Conservation (phyloP, 306 rosid species). For the Begonia loranthoides region DNA sequence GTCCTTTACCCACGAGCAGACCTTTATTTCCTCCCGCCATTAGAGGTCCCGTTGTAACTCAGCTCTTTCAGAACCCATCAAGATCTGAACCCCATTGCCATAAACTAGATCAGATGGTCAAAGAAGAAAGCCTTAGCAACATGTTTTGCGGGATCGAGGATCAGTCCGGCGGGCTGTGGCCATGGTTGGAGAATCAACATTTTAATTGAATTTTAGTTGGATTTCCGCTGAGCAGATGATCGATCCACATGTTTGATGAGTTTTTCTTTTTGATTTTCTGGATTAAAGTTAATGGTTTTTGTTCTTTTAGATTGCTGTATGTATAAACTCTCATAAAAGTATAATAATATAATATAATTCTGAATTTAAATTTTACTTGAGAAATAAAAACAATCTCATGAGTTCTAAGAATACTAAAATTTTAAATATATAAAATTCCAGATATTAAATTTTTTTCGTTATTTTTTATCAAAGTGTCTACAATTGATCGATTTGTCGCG, state of each 20-base stretch:
- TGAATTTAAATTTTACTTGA: too few relatives aligned
- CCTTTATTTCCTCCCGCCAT: slow-evolving; percentile 45
- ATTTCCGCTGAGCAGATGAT: not conserved
- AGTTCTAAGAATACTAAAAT: too few relatives aligned
- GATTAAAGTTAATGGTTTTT: too few relatives aligned
- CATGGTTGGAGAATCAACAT: slow-evolving; percentile 92
- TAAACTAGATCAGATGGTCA: slow-evolving; percentile 39
- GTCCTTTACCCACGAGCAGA: slow-evolving; percentile 51
- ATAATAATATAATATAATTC: too few relatives aligned
- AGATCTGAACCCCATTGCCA: slow-evolving; percentile 53
- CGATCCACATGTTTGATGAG: not conserved
- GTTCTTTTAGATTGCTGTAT: too few relatives aligned
- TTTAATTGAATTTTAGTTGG: slow-evolving; percentile 34
- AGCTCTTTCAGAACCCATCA: slow-evolving; percentile 62
- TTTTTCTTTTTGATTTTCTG: not conserved
- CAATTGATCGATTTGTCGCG: too few relatives aligned
- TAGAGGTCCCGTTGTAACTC: slow-evolving; percentile 48
- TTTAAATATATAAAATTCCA: too few relatives aligned
- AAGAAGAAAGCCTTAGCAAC: slow-evolving; percentile 58
- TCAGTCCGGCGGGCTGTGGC: slow-evolving; percentile 83
- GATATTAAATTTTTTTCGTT: too few relatives aligned
- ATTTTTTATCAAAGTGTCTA: too few relatives aligned
- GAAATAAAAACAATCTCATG: too few relatives aligned
- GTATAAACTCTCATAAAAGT: too few relatives aligned
- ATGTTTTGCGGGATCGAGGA: slow-evolving; percentile 91